phyloP scores from a whole-genome alignment of 345 rosid species.

The Eucalyptus curtisii region DNA sequence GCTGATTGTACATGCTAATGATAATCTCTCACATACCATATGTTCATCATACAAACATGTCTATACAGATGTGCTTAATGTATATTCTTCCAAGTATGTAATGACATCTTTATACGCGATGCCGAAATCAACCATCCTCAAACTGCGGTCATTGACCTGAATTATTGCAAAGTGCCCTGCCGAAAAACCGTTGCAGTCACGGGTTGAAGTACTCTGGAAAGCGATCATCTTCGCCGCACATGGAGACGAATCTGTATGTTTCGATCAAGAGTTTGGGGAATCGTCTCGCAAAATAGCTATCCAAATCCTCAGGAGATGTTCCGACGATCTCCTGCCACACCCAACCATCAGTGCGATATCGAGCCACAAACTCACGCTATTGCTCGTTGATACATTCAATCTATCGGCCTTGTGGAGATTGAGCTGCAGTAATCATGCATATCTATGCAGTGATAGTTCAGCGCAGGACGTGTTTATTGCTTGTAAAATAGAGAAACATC shows the following conservation, averaged over 20 bases:
- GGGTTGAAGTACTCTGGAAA: conserved; percentile 53
- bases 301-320: conserved; percentile 77
- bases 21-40: background rate
- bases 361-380: background rate
- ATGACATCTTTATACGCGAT: background rate
- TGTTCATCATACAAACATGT: background rate
- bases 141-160: background rate
- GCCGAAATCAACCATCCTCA: background rate
- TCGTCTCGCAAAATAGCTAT: conserved; percentile 51
- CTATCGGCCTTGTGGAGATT: background rate
- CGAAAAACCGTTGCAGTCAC: background rate
- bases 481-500: background rate
- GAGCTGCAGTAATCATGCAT: background rate
- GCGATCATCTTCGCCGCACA: conserved; percentile 35
- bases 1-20: background rate
- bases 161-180: background rate
- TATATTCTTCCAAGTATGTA: background rate
- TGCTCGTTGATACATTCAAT: background rate
- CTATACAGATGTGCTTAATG: background rate
- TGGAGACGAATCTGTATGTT: conserved; percentile 49
- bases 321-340: conserved; percentile 73
- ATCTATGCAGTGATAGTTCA: background rate
- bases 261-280: conserved; percentile 77
- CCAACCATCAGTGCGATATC: background rate
- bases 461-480: background rate